A percentile compares a stretch with the other conserved stretches of the same genome.
Conservation (phyloP, 176 grass and related monocot genomes). For the Aechmea fasciata region DNA sequence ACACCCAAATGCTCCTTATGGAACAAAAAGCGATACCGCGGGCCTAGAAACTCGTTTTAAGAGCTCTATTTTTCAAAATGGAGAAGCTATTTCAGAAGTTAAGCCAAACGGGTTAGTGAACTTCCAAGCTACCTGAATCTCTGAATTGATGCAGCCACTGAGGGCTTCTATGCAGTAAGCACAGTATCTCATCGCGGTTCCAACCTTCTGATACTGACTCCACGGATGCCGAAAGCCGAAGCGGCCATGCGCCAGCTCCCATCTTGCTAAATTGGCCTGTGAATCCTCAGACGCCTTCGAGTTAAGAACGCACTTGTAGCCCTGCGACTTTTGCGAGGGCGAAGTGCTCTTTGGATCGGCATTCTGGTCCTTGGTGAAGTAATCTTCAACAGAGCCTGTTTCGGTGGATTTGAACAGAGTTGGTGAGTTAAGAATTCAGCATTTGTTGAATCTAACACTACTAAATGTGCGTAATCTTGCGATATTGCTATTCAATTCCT, state of each 20-base stretch:
- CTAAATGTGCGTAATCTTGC: no score
- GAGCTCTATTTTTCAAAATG: no score
- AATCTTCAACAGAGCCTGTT: conserved; percentile 51
- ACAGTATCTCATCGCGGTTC: conserved; percentile 61
- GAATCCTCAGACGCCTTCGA: conserved; percentile 85
- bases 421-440: neutral
- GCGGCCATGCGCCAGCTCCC: conserved; percentile 66
- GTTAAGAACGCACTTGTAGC: conserved; percentile 83
- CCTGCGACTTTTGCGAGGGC: conserved; percentile 26
- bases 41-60: no score
- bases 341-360: conserved; percentile 3
- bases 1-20: no score
- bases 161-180: conserved; percentile 88
- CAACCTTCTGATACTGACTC: conserved; percentile 64
- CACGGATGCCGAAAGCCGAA: conserved; percentile 84
- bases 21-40: no score
- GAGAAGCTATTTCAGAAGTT: no score
- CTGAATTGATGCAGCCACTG: conserved; percentile 41
- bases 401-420: neutral
- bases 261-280: conserved; percentile 80
- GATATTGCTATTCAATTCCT: no score
- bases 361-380: conserved; percentile 20
- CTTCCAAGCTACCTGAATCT: conserved; percentile 21
- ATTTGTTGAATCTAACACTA: neutral
- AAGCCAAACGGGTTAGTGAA: no score